phyloP scores from a whole-genome alignment of 306 rosid genomes.

The Hippophae tibetana region DNA sequence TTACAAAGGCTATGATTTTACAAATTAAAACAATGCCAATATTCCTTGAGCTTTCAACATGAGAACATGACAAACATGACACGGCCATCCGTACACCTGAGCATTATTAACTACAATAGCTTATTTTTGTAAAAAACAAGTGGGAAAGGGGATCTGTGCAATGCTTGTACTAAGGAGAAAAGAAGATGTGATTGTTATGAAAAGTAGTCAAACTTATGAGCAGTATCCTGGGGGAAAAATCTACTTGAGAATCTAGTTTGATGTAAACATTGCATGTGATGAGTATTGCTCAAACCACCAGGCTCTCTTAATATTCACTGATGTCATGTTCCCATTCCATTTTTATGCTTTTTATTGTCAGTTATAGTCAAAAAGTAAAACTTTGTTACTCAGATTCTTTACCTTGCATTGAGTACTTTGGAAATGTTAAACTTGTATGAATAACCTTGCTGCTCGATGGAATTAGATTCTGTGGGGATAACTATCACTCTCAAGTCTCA shows the following conservation, averaged over 20 bases:
- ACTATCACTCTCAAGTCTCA: slow-evolving; percentile 12
- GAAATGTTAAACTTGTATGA: too few species aligned
- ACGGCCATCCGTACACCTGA: too few species aligned
- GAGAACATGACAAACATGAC: too few species aligned
- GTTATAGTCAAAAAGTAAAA: too few species aligned
- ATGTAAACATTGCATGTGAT: not conserved
- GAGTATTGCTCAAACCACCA: not conserved
- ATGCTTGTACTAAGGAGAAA: slow-evolving; percentile 8
- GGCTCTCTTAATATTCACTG: not conserved
- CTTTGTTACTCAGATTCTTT: too few species aligned
- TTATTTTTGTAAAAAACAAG: not conserved
- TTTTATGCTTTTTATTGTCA: too few species aligned
- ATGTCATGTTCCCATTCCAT: not conserved
- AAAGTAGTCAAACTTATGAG: not conserved
- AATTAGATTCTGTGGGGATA: slow-evolving; percentile 21
- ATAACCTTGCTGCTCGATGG: not conserved
- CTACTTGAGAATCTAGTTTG: not conserved
- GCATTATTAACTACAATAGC: too few species aligned
- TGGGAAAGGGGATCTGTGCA: slow-evolving; percentile 14
- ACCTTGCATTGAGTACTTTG: too few species aligned
- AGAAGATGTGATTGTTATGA: not conserved
- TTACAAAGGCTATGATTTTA: too few species aligned
- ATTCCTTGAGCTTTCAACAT: too few species aligned
- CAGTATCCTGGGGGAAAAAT: not conserved
- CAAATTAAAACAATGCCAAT: too few species aligned